A percentile compares a stretch with the other conserved stretches of the same genome.
Evolutionary conservation across 257 asterid genomes (phyloP).

Genomic region (Gentiana macrophylla): DNA sequence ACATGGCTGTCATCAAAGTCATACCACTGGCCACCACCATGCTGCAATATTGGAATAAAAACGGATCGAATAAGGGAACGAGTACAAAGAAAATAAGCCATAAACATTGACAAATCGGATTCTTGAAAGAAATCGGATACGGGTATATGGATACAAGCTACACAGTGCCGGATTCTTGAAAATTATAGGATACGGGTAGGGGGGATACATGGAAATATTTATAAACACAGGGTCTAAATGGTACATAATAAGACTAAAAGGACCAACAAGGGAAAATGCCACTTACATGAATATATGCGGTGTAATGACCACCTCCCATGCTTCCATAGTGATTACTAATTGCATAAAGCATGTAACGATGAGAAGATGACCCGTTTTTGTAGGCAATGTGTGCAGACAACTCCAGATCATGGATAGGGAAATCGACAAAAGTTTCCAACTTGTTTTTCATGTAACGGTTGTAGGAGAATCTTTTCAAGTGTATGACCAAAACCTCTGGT

Average conservation of each 20-base stretch:
- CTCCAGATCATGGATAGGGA: conserved; percentile 74
- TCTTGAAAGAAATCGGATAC: too few species aligned
- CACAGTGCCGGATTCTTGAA: too few species aligned
- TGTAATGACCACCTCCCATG: conserved; percentile 91
- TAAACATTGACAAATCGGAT: not conserved
- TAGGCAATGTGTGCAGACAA: conserved; percentile 50
- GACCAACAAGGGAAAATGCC: conserved; percentile 5
- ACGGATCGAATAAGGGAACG: not conserved
- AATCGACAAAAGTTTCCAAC: conserved; percentile 75
- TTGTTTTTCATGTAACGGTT: conserved; percentile 64
- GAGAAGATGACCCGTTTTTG: conserved; percentile 39
- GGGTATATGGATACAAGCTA: too few species aligned
- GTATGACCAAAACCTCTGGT: conserved; percentile 83
- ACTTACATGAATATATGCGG: conserved; percentile 82
- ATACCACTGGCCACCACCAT: conserved; percentile 75
- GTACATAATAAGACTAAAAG: not conserved
- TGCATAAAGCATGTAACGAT: conserved; percentile 73
- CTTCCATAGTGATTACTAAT: conserved; percentile 89
- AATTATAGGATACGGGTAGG: not conserved
- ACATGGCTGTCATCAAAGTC: conserved; percentile 85
- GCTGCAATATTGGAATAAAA: conserved; percentile 35
- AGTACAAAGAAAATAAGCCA: not conserved
- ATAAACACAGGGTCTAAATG: not conserved
- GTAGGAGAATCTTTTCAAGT: conserved; percentile 86
- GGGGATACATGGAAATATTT: not conserved